Conservation (phyloP, 495 filamentous ascomycete genomes). For the Podospora bellae-mahoneyi region DNA sequence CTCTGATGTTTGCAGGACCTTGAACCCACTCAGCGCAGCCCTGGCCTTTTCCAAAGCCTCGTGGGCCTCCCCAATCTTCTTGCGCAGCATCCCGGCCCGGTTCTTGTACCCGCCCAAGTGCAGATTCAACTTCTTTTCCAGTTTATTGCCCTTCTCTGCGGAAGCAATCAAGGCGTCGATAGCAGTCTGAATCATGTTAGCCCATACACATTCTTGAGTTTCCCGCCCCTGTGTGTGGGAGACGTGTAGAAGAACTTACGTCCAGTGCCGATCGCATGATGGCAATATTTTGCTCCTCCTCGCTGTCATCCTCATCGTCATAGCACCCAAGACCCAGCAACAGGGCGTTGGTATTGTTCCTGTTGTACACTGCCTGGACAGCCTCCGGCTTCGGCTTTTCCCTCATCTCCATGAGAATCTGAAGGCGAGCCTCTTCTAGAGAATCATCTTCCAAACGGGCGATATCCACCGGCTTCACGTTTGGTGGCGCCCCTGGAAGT, state of each 20-base stretch:
- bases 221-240: not conserved
- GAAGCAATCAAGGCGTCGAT: constrained; percentile 66
- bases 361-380: constrained; percentile 67
- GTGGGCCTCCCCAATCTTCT: constrained; percentile 76
- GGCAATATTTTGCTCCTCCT: constrained; percentile 61
- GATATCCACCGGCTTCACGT: constrained; percentile 57
- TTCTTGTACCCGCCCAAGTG: constrained; percentile 88
- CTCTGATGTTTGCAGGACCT: constrained; percentile 72
- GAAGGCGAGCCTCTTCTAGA: constrained; percentile 69
- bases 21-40: constrained; percentile 70
- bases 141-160: constrained; percentile 75
- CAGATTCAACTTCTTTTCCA: constrained; percentile 89
- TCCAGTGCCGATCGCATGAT: constrained; percentile 63
- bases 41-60: constrained; percentile 71
- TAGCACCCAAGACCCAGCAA: constrained; percentile 78
- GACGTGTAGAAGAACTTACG: constrained; percentile 41
- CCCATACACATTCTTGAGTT: not conserved
- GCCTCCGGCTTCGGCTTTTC: constrained; percentile 54
- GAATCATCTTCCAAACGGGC: constrained; percentile 66
- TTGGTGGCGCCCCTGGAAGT: constrained; percentile 56
- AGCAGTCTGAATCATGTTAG: constrained; percentile 50
- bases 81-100: constrained; percentile 73
- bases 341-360: constrained; percentile 53
- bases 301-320: constrained; percentile 56
- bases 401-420: constrained; percentile 70